Evolutionary conservation across 176 grass and related monocot species (phyloP).

Genomic region (Cenchrus purpureus): DNA sequence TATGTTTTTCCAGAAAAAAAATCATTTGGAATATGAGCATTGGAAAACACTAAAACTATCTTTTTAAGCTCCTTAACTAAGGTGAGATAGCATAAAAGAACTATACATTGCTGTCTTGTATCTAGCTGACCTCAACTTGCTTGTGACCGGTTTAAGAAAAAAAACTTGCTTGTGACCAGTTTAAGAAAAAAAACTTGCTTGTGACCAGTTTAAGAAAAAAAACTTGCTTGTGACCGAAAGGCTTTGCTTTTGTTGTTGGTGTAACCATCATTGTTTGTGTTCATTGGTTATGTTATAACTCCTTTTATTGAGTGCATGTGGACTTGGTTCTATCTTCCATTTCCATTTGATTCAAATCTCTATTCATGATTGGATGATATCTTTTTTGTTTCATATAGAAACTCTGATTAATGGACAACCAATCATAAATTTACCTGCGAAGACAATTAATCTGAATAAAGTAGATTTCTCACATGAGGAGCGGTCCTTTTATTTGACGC

Average conservation of each 20-base stretch:
- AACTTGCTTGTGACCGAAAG: no score
- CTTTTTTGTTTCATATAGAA: constrained; percentile 53
- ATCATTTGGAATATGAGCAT: not conserved
- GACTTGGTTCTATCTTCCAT: constrained; percentile 16
- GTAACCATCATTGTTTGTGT: not conserved
- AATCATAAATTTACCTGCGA: constrained; percentile 90
- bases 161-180: no score
- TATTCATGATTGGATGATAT: constrained; percentile 31
- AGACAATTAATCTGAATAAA: constrained; percentile 80
- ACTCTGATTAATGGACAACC: constrained; percentile 87
- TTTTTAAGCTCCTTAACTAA: not conserved
- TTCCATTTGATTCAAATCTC: constrained; percentile 19
- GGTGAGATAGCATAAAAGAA: not conserved
- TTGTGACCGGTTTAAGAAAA: no score
- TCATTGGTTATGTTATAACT: constrained; percentile 3
- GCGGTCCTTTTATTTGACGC: constrained; percentile 83
- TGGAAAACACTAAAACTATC: constrained; percentile 12
- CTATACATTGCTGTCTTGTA: no score
- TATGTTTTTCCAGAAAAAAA: not conserved
- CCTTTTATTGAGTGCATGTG: constrained; percentile 7
- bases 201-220: no score
- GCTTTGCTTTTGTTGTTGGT: no score
- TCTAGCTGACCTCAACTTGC: no score
- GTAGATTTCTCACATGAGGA: constrained; percentile 90
- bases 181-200: no score